Evolutionary conservation across 768 basidiomycete species (phyloP), one percentile per base, ranked within the genome.

Genomic region (Leucocoprinus sp.): DNA sequence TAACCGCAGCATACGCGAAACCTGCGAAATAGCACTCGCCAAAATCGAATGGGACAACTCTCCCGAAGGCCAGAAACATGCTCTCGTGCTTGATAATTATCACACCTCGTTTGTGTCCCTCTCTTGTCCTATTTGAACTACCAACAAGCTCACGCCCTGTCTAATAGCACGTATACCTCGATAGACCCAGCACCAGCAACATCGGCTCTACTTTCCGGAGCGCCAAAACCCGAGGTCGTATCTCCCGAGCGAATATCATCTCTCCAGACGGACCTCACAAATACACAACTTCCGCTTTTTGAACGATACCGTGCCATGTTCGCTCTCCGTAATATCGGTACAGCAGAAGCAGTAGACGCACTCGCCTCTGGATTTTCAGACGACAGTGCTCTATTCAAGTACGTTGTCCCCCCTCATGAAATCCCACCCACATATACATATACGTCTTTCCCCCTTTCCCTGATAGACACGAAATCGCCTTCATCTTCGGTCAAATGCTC

Each of bases 301-400:
- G 80, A 89, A 54, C 80, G 96, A 21, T 99, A 99, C 60, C 81
- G 96, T 8, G 95, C 96, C 36, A 98, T 99, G 96, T 99, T 99
- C 60, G 85, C 92, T 1, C 74, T 99, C 36, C 79, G 96, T 28
- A 96, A 99, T 61, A 85, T 93, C n/a, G 86, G 88, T 24, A 82
- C 84, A 1, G 72, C 80, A 14, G 75, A 74, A 2, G 93, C 93
- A 2, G 86, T 99, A 4, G 79, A 91, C 51, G 93, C 93, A 5
- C 82, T 99, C 21, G 89, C 93, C 0, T 77, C 79, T 33, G 96
- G 96, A 2, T 98, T 99, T 63, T 64, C 70, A 1, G 95, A 99
- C 52, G 80, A 82, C 42, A 90, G 85, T 52, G 90, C 85, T 1
- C 69, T 99, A 18, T 98, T 99, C 82, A 91, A 93, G 91, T 93